These are phyloP conservation scores for Euphorbia corollata DNA, from an alignment of 441 rosid species.

Conservation along the genomic window DNA sequence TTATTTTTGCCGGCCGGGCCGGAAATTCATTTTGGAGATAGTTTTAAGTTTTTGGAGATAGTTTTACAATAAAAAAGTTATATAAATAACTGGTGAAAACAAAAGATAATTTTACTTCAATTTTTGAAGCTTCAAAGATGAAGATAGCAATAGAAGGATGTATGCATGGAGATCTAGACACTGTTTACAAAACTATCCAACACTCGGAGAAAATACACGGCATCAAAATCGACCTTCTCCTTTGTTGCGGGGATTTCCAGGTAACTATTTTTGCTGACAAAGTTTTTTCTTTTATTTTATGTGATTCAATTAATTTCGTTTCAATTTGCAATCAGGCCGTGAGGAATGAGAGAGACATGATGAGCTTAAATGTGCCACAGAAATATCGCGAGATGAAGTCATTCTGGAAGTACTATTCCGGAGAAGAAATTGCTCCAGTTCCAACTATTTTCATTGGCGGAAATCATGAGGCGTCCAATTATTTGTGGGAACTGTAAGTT, in stretches of 20 bases:
- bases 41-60: too few species aligned
- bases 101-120: too few species aligned
- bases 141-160: conserved; percentile 93
- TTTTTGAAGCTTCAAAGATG: conserved; percentile 29
- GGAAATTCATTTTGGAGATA: too few species aligned
- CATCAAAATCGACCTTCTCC: conserved; percentile 80
- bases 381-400: conserved; percentile 76
- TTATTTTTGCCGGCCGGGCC: too few species aligned
- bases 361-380: conserved; percentile 64
- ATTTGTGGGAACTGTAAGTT: conserved; percentile 81
- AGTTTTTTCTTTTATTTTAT: background rate
- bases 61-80: too few species aligned
- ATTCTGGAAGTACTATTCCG: conserved; percentile 88
- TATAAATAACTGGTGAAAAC: too few species aligned
- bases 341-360: conserved; percentile 76
- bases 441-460: conserved; percentile 94
- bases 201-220: conserved; percentile 41
- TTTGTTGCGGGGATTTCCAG: conserved; percentile 94
- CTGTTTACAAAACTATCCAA: conserved; percentile 56
- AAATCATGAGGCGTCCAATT: conserved; percentile 93
- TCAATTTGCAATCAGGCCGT: conserved; percentile 41
- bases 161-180: conserved; percentile 91
- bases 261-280: conserved; percentile 23
- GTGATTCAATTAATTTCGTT: background rate
- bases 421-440: conserved; percentile 64